Evolutionary conservation across 345 rosid species (phyloP).

Genomic region (Pistacia integerrima): DNA sequence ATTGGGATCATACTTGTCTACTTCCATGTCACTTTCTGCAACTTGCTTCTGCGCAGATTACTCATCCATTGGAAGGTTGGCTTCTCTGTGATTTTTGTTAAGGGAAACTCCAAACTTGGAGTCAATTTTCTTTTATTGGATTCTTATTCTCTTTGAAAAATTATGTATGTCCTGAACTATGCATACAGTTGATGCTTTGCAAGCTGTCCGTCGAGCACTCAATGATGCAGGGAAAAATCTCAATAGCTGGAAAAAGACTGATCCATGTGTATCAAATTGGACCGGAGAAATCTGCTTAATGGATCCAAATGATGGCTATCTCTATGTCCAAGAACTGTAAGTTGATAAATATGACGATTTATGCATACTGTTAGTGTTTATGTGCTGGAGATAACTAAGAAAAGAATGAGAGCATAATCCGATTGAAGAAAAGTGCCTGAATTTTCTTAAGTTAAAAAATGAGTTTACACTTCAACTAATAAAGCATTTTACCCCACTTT

Average conservation of each 20-base stretch:
- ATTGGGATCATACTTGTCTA: constrained; percentile 25
- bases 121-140: no score
- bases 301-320: constrained; percentile 64
- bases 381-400: no score
- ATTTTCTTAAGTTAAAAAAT: no score
- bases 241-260: constrained; percentile 69
- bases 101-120: no score
- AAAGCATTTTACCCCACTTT: no score
- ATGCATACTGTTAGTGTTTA: not conserved
- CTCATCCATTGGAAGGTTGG: constrained; percentile 67
- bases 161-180: not conserved
- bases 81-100: not conserved
- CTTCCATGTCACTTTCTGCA: constrained; percentile 32
- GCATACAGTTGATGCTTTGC: constrained; percentile 12
- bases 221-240: constrained; percentile 33
- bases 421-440: no score
- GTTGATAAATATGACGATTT: not conserved
- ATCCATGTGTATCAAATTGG: constrained; percentile 89
- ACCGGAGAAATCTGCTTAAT: constrained; percentile 76
- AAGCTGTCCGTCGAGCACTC: constrained; percentile 6
- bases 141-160: no score
- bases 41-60: constrained; percentile 38
- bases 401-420: no score
- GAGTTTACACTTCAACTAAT: no score
- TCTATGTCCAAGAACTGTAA: constrained; percentile 75